Percentiles rank a stretch among this genome's conserved stretches.
phyloP scores from a whole-genome alignment of 805 yeast genomes.

The Candida pseudofarinosa region DNA sequence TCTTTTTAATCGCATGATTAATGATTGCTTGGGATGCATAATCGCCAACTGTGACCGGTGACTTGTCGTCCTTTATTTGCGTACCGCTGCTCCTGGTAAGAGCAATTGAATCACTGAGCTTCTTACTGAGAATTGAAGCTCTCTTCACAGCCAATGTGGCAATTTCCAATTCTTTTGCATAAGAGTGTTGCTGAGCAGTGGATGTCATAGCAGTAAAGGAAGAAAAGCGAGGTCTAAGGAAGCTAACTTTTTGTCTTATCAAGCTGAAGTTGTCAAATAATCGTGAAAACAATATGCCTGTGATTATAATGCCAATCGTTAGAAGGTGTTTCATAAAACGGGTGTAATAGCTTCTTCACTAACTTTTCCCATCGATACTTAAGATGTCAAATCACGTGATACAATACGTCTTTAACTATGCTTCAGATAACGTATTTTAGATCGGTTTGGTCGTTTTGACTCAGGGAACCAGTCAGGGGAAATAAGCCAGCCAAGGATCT shows the following conservation, averaged over 20 bases:
- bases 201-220: conserved; percentile 4
- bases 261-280: neutral
- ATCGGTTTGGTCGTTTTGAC: too few species aligned
- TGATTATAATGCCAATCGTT: neutral
- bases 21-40: conserved; percentile 94
- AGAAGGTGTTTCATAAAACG: neutral
- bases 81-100: conserved; percentile 47
- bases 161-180: conserved; percentile 63
- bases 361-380: neutral
- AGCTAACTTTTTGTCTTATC: neutral
- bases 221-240: neutral
- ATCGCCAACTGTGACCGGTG: conserved; percentile 97
- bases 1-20: conserved; percentile 72
- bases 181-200: conserved; percentile 25
- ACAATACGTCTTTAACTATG: neutral
- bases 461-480: too few species aligned
- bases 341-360: neutral
- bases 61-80: conserved; percentile 77
- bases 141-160: conserved; percentile 89
- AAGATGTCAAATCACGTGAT: neutral
- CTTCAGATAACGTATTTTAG: too few species aligned
- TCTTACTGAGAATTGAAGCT: conserved; percentile 73
- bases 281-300: neutral
- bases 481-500: too few species aligned
- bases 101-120: conserved; percentile 54